Evolutionary conservation across 768 basidiomycete species (phyloP).

Genomic region (Suillus paluster): DNA sequence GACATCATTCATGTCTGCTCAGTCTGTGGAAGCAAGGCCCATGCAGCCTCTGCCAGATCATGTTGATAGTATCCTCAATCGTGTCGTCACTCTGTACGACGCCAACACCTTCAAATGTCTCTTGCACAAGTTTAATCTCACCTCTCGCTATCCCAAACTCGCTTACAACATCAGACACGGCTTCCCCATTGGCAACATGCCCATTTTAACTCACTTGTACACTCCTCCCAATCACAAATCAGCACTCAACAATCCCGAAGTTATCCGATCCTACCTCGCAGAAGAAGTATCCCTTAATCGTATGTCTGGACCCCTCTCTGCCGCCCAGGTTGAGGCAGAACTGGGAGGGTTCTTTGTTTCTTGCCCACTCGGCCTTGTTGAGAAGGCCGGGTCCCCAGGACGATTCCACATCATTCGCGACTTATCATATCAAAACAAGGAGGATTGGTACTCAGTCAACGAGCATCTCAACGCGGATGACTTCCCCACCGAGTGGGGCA

Average conservation of each 20-base stretch:
- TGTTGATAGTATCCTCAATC: neutral
- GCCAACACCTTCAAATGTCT: neutral
- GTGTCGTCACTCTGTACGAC: neutral
- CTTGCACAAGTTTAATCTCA: neutral
- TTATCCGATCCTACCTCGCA: slow-evolving; percentile 11
- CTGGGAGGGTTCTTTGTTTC: neutral
- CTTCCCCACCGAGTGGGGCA: neutral
- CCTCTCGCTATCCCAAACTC: neutral
- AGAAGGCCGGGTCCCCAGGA: neutral
- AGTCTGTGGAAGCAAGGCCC: neutral
- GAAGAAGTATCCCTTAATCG: slow-evolving; percentile 3
- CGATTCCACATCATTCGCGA: slow-evolving; percentile 25
- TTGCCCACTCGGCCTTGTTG: neutral
- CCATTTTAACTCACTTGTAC: slow-evolving; percentile 7
- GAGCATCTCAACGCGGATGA: neutral
- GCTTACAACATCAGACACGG: slow-evolving; percentile 7
- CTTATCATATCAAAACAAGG: slow-evolving; percentile 19
- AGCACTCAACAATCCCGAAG: slow-evolving; percentile 2
- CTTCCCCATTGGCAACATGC: slow-evolving; percentile 18
- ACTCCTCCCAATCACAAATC: slow-evolving; percentile 14
- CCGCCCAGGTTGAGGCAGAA: neutral
- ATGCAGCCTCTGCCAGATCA: neutral
- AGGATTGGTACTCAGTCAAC: slow-evolving; percentile 15
- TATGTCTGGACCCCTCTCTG: slow-evolving; percentile 14
- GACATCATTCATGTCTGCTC: neutral